phyloP scores from a whole-genome alignment of 495 filamentous ascomycete genomes.

The Aspergillus incahuasiensis region DNA sequence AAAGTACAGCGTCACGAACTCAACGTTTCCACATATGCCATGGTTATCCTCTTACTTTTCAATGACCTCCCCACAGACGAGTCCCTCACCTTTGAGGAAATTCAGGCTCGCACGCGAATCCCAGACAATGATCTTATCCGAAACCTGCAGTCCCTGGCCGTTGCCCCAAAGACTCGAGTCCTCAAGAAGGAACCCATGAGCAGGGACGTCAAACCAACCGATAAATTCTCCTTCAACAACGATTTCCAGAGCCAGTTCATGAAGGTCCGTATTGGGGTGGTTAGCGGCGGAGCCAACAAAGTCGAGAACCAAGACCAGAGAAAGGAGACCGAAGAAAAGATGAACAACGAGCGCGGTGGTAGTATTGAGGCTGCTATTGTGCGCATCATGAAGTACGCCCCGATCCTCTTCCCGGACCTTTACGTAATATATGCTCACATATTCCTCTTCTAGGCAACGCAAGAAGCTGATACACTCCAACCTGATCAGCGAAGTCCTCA shows the following conservation, averaged over 20 bases:
- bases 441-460: constrained; percentile 65
- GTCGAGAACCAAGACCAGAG: constrained; percentile 82
- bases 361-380: constrained; percentile 88
- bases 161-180: constrained; percentile 79
- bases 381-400: constrained; percentile 85
- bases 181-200: constrained; percentile 79
- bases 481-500: constrained; percentile 79
- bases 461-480: constrained; percentile 77
- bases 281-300: constrained; percentile 62
- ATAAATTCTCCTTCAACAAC: constrained; percentile 81
- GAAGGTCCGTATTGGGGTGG: constrained; percentile 81
- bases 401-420: constrained; percentile 1
- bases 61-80: constrained; percentile 66
- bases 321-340: constrained; percentile 81
- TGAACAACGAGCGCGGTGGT: constrained; percentile 70
- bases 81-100: constrained; percentile 74
- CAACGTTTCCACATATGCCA: constrained; percentile 87
- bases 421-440: background rate
- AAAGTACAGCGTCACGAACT: constrained; percentile 80
- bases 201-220: constrained; percentile 73
- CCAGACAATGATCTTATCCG: constrained; percentile 70
- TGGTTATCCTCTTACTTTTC: constrained; percentile 87
- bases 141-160: constrained; percentile 77
- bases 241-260: constrained; percentile 75
- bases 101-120: constrained; percentile 81